phyloP scores from a whole-genome alignment of 257 asterid species.

The Solanum habrochaites region DNA sequence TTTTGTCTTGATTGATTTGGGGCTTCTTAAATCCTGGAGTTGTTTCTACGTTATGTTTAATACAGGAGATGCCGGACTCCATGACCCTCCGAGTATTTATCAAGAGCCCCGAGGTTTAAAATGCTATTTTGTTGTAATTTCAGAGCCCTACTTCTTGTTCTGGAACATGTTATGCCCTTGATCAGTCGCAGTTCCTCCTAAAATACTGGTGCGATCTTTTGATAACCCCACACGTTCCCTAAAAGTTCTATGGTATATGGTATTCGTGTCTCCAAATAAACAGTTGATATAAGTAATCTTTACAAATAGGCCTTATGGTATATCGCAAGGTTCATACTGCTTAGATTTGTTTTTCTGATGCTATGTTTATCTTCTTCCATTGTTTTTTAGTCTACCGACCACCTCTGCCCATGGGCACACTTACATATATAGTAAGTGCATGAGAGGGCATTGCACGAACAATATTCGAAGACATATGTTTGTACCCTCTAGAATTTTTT shows the following conservation, averaged over 20 bases:
- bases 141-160: background rate
- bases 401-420: background rate
- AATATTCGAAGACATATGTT: background rate
- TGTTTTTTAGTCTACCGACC: background rate
- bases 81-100: conserved; percentile 54
- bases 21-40: background rate
- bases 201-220: background rate
- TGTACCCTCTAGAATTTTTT: background rate
- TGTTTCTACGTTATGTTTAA: background rate
- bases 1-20: background rate
- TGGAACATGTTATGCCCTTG: background rate
- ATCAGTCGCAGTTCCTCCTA: background rate
- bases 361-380: background rate
- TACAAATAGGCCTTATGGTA: background rate
- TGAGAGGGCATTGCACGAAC: background rate
- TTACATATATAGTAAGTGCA: background rate
- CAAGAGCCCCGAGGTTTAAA: conserved; percentile 71
- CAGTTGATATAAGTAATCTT: background rate
- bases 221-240: background rate
- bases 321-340: background rate
- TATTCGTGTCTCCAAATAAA: background rate
- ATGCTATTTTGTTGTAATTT: background rate
- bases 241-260: background rate
- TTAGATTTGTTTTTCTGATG: background rate
- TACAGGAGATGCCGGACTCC: conserved; percentile 86